Base-by-base conservation (phyloP, 495 filamentous ascomycete genomes). In the Xylaria palmicola region DNA sequence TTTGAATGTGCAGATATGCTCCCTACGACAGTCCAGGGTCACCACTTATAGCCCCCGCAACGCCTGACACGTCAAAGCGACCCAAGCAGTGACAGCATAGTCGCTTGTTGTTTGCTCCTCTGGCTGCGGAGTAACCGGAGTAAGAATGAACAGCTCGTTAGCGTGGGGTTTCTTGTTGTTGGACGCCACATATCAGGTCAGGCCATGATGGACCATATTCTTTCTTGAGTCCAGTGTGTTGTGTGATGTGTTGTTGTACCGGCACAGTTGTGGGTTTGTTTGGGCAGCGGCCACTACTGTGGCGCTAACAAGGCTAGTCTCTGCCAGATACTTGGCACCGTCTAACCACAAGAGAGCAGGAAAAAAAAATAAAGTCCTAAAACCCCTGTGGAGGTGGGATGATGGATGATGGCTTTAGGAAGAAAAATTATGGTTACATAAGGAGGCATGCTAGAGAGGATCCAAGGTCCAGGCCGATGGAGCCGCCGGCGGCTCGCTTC, bases 11-110 rank as follows among this genome's bases (percentile, higher is more conserved):
- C 47, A 49, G 26, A 49, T 49, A 19, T 49, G 15, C 32, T 8
- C 17, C 30, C 47, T 29, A 6, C 27, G n/a, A n/a, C 20, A 30
- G 47, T 8, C 24, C 26, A 32, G n/a, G n/a, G n/a, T n/a, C n/a
- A n/a, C n/a, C n/a, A n/a, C n/a, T n/a, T n/a, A n/a, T n/a, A n/a
- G 41, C 29, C 49, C 48, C 36, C 48, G 47, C 32, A 26, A 44
- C 40, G 17, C 13, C 36, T 52, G 48, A 60, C 57, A 60, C 57
- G 57, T 60, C 57, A 43, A n/a, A 60, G 15, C 27, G 27, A 52
- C 57, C 20, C 24, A 51, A 44, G 57, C n/a, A 44, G 57, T 36
- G 47, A 52, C 57, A 60, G 47, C 47, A 52, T 30, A 36, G 27
- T 39, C 57, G 19, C 43, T 48, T 24, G 27, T 17, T 48, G 41